Base-by-base conservation (phyloP, 805 yeast species). In the Starmerella asiatica region DNA sequence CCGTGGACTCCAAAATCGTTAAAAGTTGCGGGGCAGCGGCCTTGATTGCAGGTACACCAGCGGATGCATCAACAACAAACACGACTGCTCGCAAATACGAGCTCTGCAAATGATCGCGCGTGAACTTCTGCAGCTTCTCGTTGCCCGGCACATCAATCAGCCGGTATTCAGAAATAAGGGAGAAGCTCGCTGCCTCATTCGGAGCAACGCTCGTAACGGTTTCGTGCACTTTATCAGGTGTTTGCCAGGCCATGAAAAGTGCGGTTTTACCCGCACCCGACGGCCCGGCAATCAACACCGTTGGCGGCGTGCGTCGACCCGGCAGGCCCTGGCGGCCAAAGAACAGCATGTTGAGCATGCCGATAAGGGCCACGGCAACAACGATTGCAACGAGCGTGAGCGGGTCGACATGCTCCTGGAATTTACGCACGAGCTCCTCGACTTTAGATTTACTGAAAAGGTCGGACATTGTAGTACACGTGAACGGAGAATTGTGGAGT, bases 131-230 rank as follows among this genome's bases (percentile, higher is more conserved):
- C 49, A 86, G 71, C 58, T 83, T 84, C 40, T 70, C 62, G 60
- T 80, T 85, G n/a, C 96, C 95, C 2, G 98, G 98, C 46, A 75
- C 75, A 53, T 88, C 97, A 37, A 79, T 67, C 29, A 86, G 57
- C 45, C 66, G 31, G 16, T 28, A 7, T 7, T 3, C 9, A 5
- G 39, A 34, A 1, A 28, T 7, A 5, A 21, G 24, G 2, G 30
- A 15, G 18, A 41, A 40, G 1, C 12, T 2, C 7, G 27, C 27
- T 50, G 26, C 17, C 21, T 16, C 26, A 31, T 50, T 48, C 7
- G 50, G 48, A 16, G 19, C n/a, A 5, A 36, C 24, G 35, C 48
- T 42, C n/a, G 50, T 41, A 11, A 48, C 46, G 3, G 52, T 50
- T 7, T 33, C 36, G 19, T 6, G 5, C 6, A 24, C 12, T 9